Evolutionary conservation across 257 asterid genomes (phyloP), one percentile per base, ranked within the genome.

Genomic region (Solanum clarkiae): DNA sequence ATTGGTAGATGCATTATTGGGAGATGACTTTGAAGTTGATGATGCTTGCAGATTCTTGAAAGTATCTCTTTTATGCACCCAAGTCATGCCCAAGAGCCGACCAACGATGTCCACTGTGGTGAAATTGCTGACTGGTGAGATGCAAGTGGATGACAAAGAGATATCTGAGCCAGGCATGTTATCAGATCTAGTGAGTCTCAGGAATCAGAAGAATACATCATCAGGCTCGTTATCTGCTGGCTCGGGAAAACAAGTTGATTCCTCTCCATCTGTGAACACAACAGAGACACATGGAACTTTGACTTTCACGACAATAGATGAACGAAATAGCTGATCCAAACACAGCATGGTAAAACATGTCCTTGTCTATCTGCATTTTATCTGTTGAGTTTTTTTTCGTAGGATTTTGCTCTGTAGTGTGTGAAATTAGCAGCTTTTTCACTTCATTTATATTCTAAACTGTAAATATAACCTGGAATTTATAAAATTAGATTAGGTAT

Each of bases 31-130:
- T 22, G n/a, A 86, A 59, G 40, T 26, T 22, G 92, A 87, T 2
- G 97, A 94, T 86, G 94, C 92, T 62, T 90, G 92, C 91, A 91
- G 84, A 80, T 94, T 88, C 82, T 88, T 92, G 79, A 92, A 92
- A 86, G 85, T 92, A 9, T 93, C 92, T 18, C 93, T 95, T 81
- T 8, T 94, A 20, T 94, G 98, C 91, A 91, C 96, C 86, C 98
- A 94, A 89, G 92, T 89, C 45, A 22, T 84, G 83, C 97, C 96
- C 11, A 91, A 88, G 83, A 69, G 26, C 71, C 94, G 98, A 14
- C 98, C 98, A 22, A 59, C 90, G 8, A 95, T 95, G 98, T 89
- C 98, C 36, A 63, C 51, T 1, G 92, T 91, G 51, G 92, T 87
- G 54, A 88, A 93, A 86, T 84, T 95, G 93, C 88, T 94, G 87